Conservation (phyloP, 2,329 filamentous ascomycete genomes). For the Madurella mycetomatis region DNA sequence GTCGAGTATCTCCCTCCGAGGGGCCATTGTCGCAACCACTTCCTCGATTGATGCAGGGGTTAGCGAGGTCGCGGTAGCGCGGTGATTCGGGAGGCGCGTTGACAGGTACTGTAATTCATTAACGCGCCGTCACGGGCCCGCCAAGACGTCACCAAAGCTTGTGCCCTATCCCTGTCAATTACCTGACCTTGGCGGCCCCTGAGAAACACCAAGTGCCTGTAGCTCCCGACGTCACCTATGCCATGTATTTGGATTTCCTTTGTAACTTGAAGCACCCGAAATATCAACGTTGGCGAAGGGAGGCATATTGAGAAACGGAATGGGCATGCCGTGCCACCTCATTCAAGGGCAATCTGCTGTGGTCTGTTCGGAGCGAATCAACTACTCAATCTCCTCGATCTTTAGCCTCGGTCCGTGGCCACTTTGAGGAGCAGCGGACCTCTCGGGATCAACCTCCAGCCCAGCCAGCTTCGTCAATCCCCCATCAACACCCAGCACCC, state of each 20-base stretch:
- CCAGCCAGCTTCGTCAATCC: conserved; percentile 38
- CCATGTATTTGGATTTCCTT: too few relatives aligned
- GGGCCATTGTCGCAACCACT: conserved; percentile 21
- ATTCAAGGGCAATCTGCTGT: not conserved
- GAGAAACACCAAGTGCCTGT: too few relatives aligned
- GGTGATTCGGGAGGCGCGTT: not conserved
- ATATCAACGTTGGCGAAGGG: too few relatives aligned
- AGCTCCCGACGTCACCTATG: too few relatives aligned
- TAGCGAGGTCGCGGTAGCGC: not conserved
- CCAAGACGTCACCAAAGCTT: not conserved
- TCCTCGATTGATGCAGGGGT: not conserved
- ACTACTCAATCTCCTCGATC: conserved; percentile 59
- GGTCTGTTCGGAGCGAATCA: conserved; percentile 16
- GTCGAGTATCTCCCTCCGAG: conserved; percentile 29
- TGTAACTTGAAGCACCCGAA: too few relatives aligned
- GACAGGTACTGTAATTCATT: not conserved
- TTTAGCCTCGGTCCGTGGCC: conserved; percentile 31
- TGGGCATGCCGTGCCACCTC: too few relatives aligned
- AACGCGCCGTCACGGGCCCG: conserved; percentile 7
- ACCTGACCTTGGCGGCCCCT: too few relatives aligned
- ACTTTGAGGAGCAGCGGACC: not conserved
- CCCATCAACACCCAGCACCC: not conserved
- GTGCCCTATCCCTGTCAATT: not conserved
- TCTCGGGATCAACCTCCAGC: conserved; percentile 36
- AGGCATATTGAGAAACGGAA: too few relatives aligned